Base-by-base conservation (phyloP, 371 early-diverging fungal genomes). In the Rhizopus microsporus region DNA sequence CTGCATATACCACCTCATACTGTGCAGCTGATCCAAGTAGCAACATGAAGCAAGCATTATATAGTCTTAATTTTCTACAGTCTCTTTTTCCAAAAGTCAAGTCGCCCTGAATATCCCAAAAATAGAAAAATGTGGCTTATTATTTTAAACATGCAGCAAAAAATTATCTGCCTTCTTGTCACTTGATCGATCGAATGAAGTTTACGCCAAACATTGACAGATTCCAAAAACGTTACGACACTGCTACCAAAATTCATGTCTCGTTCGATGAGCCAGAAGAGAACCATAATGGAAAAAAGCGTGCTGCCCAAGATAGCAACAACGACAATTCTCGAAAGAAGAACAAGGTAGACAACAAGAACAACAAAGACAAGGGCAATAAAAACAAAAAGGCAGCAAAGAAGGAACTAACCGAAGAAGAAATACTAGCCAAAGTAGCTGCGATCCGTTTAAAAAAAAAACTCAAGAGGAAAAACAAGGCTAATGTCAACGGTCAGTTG, bases 181-280 rank as follows among this genome's bases (percentile, higher is more conserved):
- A 7, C 17, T 13, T 7, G 7, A 9, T 29, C 16, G 43, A 31
- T 45, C 31, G 35, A 43, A 53, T 45, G 33, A 68, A 72, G 54
- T 72, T 72, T 31, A 68, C 66, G 39, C 72, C 72, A 29, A 72
- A 50, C 9, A 51, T 59, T n/a, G 65, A 62, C 9, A 74, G 69
- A 55, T 46, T 63, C 15, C 54, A 43, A 4, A 43, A 50, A 29
- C 50, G 67, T 3, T 60, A 69, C 33, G 74, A 75, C 47, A 48
- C 60, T 2, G 39, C 66, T 1, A 65, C 59, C 17, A 78, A 78
- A 47, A 12, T 62, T 5, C 78, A 78, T 49, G 63, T 78, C 31
- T 73, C 63, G 7, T 78, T 78, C 51, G 74, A 69, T 40, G 63
- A 68, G 48, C 49, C 55, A 7, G 52, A 48, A 5, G 39, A 33